Conservation (phyloP, 106 monocot genomes). For the Dendrobium huoshanense region DNA sequence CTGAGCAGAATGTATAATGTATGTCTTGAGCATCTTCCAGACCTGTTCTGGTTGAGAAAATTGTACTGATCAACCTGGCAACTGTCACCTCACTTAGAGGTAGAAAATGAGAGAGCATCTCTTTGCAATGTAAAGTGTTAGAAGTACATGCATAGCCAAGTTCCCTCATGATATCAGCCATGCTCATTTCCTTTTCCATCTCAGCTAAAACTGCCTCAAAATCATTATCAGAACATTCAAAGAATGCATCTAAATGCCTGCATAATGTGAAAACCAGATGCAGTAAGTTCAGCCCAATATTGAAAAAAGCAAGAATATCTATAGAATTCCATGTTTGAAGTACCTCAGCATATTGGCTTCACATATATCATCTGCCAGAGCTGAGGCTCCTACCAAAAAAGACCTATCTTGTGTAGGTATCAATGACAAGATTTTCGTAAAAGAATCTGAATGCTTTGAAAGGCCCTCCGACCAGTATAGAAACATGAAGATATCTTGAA, state of each 20-base stretch:
- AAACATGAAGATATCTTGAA: constrained; percentile 78
- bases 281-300: neutral
- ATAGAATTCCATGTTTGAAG: neutral
- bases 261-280: constrained; percentile 8
- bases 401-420: constrained; percentile 40
- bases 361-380: constrained; percentile 25
- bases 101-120: constrained; percentile 70
- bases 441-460: constrained; percentile 66
- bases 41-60: constrained; percentile 44
- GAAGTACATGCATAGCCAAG: constrained; percentile 86
- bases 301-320: neutral
- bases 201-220: constrained; percentile 76
- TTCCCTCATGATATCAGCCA: constrained; percentile 75
- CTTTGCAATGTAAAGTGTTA: constrained; percentile 56
- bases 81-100: constrained; percentile 73
- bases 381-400: constrained; percentile 32
- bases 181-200: constrained; percentile 73
- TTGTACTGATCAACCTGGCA: constrained; percentile 68
- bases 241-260: constrained; percentile 53
- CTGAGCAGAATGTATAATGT: constrained; percentile 61
- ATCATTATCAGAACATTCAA: constrained; percentile 42
- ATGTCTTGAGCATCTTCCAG: constrained; percentile 55
- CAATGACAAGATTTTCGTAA: constrained; percentile 70
- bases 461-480: constrained; percentile 66
- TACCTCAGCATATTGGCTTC: constrained; percentile 40